Percentiles rank a stretch among this genome's conserved stretches.
These are phyloP conservation scores for Cryptococcus floricola DNA, from an alignment of 1,284 basidiomycete genomes.

Conservation along the genomic window DNA sequence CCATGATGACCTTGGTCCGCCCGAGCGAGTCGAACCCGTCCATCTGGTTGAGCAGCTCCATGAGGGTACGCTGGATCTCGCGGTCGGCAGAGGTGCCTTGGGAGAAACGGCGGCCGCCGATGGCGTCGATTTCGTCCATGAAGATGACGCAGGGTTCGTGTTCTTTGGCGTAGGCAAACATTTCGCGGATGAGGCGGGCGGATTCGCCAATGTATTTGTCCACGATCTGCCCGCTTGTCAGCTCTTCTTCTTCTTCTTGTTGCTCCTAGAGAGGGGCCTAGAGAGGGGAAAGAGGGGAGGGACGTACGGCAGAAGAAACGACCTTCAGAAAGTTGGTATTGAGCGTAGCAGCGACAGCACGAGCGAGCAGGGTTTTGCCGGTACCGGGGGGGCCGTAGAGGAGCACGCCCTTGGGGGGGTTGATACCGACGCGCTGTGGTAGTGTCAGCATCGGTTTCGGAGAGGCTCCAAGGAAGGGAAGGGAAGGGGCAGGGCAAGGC, in stretches of 20 bases:
- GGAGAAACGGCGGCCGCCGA: slow-evolving; percentile 92
- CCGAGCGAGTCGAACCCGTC: slow-evolving; percentile 98
- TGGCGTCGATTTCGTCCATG: slow-evolving; percentile 89
- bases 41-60: slow-evolving; percentile 99
- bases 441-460: not conserved
- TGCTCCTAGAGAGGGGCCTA: not conserved
- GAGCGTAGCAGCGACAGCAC: slow-evolving; percentile 92
- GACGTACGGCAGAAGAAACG: slow-evolving; percentile 76
- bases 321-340: slow-evolving; percentile 98
- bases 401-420: slow-evolving; percentile 91
- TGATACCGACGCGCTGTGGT: slow-evolving; percentile 81
- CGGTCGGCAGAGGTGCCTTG: slow-evolving; percentile 98
- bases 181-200: slow-evolving; percentile 89
- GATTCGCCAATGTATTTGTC: slow-evolving; percentile 99
- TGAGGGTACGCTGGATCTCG: slow-evolving; percentile 96
- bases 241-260: not conserved
- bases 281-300: not conserved
- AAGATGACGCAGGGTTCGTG: slow-evolving; percentile 85
- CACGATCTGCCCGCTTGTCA: slow-evolving; percentile 61
- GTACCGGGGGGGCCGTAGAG: slow-evolving; percentile 96
- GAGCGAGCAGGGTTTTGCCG: slow-evolving; percentile 91
- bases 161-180: slow-evolving; percentile 97
- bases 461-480: too few species aligned
- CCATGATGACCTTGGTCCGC: slow-evolving; percentile 97
- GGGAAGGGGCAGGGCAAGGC: too few species aligned